A percentile compares a stretch with the other conserved stretches of the same genome.
Conservation (phyloP, 352 stramenopile species). For the Pelagophyceae sp. region DNA sequence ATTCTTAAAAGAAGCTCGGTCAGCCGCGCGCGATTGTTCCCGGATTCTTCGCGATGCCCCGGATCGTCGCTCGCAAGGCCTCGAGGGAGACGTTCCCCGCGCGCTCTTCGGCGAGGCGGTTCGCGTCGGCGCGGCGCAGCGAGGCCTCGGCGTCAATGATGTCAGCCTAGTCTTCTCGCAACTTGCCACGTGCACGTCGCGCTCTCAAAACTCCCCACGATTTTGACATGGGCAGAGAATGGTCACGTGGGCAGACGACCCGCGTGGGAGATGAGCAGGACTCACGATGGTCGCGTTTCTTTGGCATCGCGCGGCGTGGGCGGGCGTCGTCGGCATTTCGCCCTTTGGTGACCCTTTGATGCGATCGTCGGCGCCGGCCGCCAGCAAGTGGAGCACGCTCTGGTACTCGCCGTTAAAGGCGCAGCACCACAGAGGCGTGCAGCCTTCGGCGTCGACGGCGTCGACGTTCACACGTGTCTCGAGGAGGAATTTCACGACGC, state of each 20-base stretch:
- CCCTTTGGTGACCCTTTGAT: background rate
- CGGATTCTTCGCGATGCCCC: background rate
- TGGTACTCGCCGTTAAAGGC: conserved; percentile 11
- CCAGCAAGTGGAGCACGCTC: background rate
- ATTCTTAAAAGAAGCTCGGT: too few species aligned
- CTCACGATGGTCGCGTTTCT: conserved; percentile 9
- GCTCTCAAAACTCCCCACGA: too few species aligned
- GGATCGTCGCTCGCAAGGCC: background rate
- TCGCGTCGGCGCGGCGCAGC: background rate
- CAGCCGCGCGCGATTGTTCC: too few species aligned
- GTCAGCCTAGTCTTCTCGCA: conserved; percentile 8
- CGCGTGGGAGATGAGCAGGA: too few species aligned
- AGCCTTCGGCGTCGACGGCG: background rate
- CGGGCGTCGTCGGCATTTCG: background rate
- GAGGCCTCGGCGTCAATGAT: background rate
- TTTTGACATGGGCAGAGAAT: too few species aligned
- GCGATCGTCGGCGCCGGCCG: background rate
- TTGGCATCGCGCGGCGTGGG: background rate
- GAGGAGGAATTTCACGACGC: background rate
- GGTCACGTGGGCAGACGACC: background rate
- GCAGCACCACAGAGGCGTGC: background rate
- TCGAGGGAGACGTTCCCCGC: background rate
- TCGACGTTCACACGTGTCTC: background rate
- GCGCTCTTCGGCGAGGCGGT: background rate
- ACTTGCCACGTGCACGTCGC: background rate